Evolutionary conservation across 176 grass and related monocot genomes (phyloP).

Genomic region (Rhipidocladum racemiflorum): DNA sequence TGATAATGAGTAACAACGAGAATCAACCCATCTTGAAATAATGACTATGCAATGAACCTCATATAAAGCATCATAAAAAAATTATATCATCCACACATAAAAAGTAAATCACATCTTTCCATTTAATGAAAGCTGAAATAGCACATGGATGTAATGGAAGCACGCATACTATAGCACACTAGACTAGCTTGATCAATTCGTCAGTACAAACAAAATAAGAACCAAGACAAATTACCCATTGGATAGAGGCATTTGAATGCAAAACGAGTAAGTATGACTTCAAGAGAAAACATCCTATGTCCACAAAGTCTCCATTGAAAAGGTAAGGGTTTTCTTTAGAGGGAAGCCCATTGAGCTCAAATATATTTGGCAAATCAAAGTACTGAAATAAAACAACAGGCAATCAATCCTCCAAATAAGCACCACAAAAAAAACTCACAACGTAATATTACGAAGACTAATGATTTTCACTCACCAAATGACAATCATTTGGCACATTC

Average conservation of each 20-base stretch:
- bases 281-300: constrained; percentile 91
- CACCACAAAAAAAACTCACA: not conserved
- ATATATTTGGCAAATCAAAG: constrained; percentile 88
- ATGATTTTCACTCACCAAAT: constrained; percentile 12
- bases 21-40: not conserved
- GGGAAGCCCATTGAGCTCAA: constrained; percentile 92
- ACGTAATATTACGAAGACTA: not conserved
- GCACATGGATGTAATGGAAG: not conserved
- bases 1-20: not conserved
- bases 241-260: constrained; percentile 89
- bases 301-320: constrained; percentile 97
- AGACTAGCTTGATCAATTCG: not conserved
- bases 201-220: not conserved
- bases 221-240: constrained; percentile 36
- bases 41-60: not conserved
- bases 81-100: constrained; percentile 7
- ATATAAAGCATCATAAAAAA: constrained; percentile 21
- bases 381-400: constrained; percentile 50
- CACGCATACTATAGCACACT: not conserved
- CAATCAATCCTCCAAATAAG: not conserved
- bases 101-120: not conserved
- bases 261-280: constrained; percentile 95
- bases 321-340: constrained; percentile 96
- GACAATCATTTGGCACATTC: constrained; percentile 43
- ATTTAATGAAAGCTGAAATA: constrained; percentile 10